These are phyloP conservation scores for Spinacia oleracea DNA, from an alignment of 179 eudicot species.

Conservation along the genomic window DNA sequence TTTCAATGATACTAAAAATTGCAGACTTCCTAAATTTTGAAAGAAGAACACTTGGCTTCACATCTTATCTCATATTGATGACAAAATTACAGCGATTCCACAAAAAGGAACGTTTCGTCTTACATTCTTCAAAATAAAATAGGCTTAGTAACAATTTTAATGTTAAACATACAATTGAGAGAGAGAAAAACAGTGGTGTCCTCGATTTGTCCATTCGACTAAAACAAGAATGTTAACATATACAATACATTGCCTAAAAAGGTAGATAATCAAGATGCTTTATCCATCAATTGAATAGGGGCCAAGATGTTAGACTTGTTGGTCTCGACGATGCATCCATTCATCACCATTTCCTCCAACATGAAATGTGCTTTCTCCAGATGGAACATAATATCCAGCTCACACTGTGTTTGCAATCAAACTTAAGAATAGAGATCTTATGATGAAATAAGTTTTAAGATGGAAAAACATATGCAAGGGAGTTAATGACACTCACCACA, in stretches of 20 bases:
- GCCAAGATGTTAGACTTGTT: conserved; percentile 85
- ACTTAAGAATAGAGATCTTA: conserved; percentile 1
- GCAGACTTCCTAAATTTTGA: too few relatives aligned
- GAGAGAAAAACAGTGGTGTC: not conserved
- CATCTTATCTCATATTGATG: not conserved
- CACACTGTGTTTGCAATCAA: conserved; percentile 58
- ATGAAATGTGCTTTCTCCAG: conserved; percentile 97
- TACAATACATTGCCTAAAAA: conserved; percentile 12
- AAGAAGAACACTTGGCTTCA: not conserved
- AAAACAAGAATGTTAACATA: conserved; percentile 13
- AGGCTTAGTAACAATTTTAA: not conserved
- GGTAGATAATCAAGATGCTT: conserved; percentile 50
- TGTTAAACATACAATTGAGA: not conserved
- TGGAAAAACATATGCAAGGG: not conserved
- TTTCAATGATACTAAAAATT: too few relatives aligned
- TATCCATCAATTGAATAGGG: conserved; percentile 94
- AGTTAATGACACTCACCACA: conserved; percentile 53
- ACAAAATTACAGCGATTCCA: conserved; percentile 3
- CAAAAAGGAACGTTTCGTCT: not conserved
- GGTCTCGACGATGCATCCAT: conserved; percentile 94
- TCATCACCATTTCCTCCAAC: conserved; percentile 99
- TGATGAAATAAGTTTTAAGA: not conserved
- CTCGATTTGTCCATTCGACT: not conserved
- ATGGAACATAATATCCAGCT: conserved; percentile 98
- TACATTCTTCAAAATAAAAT: not conserved